These are phyloP conservation scores for Annulohypoxylon nitens DNA, from an alignment of 495 filamentous ascomycete species.

Conservation along the genomic window DNA sequence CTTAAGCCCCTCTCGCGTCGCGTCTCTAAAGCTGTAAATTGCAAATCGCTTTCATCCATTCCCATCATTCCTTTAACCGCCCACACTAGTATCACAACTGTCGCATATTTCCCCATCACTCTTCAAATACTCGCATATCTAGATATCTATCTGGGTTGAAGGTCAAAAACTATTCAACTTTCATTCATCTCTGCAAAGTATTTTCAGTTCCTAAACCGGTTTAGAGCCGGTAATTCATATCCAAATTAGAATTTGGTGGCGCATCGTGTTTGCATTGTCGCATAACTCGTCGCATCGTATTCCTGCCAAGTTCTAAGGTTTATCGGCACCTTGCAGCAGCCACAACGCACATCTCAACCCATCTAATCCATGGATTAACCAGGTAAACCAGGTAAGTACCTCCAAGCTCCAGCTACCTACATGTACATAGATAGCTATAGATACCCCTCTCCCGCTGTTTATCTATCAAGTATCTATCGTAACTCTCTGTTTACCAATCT, in stretches of 20 bases:
- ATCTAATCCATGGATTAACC: slow-evolving; percentile 2
- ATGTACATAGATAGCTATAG: neutral
- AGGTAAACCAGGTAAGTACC: slow-evolving; percentile 1
- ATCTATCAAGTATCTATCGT: too few species aligned
- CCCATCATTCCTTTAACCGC: slow-evolving; percentile 27
- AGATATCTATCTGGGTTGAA: neutral
- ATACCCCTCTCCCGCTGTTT: neutral
- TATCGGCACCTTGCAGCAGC: neutral
- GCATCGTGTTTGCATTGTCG: slow-evolving; percentile 13
- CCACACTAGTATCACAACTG: slow-evolving; percentile 25
- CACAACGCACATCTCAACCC: neutral
- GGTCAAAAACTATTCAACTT: neutral
- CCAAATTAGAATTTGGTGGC: neutral
- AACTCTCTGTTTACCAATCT: neutral
- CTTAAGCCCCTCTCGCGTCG: slow-evolving; percentile 40
- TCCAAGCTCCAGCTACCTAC: neutral
- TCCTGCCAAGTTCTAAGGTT: neutral
- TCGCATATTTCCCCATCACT: slow-evolving; percentile 16
- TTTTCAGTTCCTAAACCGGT: neutral
- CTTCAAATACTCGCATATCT: neutral
- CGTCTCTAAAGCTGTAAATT: slow-evolving; percentile 31
- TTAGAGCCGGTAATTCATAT: neutral
- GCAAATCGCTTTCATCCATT: slow-evolving; percentile 26
- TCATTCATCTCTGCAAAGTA: too few species aligned
- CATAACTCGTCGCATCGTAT: slow-evolving; percentile 16